Percentiles rank a stretch among this genome's conserved stretches.
These are phyloP conservation scores for Pugionium dolabratum DNA, from an alignment of 345 rosid species.

Conservation along the genomic window DNA sequence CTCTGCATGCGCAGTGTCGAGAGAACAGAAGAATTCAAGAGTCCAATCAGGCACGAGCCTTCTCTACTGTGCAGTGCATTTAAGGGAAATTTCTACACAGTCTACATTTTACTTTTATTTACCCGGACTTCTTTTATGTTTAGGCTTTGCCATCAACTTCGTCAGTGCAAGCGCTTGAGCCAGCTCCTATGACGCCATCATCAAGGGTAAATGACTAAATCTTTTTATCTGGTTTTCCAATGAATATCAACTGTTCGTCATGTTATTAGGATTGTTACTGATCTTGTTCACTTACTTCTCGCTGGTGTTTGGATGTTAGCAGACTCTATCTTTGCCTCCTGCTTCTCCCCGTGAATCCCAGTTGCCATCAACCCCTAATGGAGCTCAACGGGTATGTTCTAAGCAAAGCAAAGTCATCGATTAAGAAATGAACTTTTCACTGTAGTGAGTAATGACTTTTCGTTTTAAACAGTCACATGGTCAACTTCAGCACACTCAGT, in stretches of 20 bases:
- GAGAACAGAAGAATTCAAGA: conserved; percentile 45
- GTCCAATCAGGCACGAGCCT: conserved; percentile 48
- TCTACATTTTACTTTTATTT: conserved; percentile 14
- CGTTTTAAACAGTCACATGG: conserved; percentile 40
- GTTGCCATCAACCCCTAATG: conserved; percentile 44
- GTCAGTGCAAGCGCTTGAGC: conserved; percentile 42
- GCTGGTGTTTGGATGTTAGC: conserved; percentile 32
- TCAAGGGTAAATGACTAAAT: conserved; percentile 46
- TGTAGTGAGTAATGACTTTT: conserved; percentile 1
- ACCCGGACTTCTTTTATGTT: conserved; percentile 3
- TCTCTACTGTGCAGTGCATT: conserved; percentile 1
- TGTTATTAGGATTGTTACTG: conserved; percentile 3
- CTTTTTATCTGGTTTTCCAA: conserved; percentile 2
- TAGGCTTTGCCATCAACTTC: conserved; percentile 49
- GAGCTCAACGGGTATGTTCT: conserved; percentile 53
- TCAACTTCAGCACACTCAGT: conserved; percentile 36
- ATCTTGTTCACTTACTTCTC: conserved; percentile 23
- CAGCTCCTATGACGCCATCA: conserved; percentile 40
- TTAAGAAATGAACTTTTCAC: conserved; percentile 4
- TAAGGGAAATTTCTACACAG: not conserved
- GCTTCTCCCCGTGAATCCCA: conserved; percentile 45
- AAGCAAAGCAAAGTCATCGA: not conserved
- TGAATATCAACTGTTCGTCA: not conserved
- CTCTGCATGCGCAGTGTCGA: conserved; percentile 42
- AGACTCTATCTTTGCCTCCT: conserved; percentile 58